Percentiles rank a stretch among this genome's conserved stretches.
These are phyloP conservation scores for Sechiopsis laciniata DNA, from an alignment of 306 rosid genomes.

Conservation along the genomic window DNA sequence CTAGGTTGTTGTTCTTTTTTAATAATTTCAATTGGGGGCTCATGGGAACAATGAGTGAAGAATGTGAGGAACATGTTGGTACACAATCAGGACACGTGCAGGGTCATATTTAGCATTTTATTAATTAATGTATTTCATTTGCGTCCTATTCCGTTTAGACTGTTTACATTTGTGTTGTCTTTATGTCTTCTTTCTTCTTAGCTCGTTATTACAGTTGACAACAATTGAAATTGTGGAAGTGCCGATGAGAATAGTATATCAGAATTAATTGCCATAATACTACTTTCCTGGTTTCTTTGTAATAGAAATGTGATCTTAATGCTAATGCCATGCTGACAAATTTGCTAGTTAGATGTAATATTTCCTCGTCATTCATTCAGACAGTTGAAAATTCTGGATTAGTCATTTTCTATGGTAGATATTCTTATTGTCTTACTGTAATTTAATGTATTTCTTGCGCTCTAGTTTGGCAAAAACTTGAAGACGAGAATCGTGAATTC, in stretches of 20 bases:
- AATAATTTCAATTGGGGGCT: neutral
- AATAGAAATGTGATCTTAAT: neutral
- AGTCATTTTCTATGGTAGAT: neutral
- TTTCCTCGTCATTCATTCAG: neutral
- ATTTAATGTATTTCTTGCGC: slow-evolving; percentile 24
- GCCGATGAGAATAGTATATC: neutral
- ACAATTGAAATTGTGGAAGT: neutral
- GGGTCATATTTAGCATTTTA: too few relatives aligned
- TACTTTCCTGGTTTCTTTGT: neutral
- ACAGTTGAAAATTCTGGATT: neutral
- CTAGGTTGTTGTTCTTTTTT: neutral
- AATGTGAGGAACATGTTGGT: too few relatives aligned
- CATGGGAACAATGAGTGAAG: too few relatives aligned
- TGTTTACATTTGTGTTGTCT: too few relatives aligned
- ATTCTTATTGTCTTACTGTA: slow-evolving; percentile 1
- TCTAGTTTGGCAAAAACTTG: slow-evolving; percentile 93
- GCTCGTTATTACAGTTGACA: neutral
- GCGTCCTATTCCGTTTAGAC: too few relatives aligned
- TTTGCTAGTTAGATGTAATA: neutral
- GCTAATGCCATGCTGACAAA: too few relatives aligned
- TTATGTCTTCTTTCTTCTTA: neutral
- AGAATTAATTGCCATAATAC: neutral
- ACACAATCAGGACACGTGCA: too few relatives aligned
- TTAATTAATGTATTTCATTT: too few relatives aligned
- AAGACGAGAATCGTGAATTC: slow-evolving; percentile 85